Conservation (phyloP, 495 filamentous ascomycete species). For the Hamigera avellanea region DNA sequence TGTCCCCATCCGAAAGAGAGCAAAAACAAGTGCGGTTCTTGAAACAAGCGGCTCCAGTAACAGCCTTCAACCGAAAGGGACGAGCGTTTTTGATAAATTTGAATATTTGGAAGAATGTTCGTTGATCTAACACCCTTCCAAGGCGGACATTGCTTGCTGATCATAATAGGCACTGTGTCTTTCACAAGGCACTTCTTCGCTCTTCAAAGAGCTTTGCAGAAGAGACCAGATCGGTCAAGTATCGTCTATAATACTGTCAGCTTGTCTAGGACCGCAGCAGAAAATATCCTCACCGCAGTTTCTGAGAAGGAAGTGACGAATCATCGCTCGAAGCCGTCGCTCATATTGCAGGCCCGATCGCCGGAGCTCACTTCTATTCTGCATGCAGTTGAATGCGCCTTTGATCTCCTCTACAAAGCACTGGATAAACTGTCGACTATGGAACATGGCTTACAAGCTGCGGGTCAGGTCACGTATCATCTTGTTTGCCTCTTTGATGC, state of each 20-base stretch:
- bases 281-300: constrained; percentile 10
- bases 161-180: constrained; percentile 6
- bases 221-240: constrained; percentile 7
- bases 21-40: constrained; percentile 10
- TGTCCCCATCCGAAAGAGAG: constrained; percentile 9
- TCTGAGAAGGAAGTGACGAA: background rate
- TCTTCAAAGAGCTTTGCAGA: constrained; percentile 23
- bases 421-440: constrained; percentile 21
- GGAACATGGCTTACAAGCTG: constrained; percentile 5
- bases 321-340: constrained; percentile 2
- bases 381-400: constrained; percentile 13
- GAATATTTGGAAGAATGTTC: constrained; percentile 5
- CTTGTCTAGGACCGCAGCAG: constrained; percentile 17
- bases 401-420: constrained; percentile 14
- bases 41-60: background rate
- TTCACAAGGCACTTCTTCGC: constrained; percentile 23
- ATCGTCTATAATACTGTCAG: constrained; percentile 13
- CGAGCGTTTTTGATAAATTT: background rate
- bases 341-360: constrained; percentile 1
- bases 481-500: constrained; percentile 30
- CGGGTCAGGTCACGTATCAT: constrained; percentile 23
- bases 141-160: background rate
- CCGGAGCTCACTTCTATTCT: constrained; percentile 9
- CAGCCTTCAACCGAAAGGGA: background rate
- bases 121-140: background rate